Conservation (phyloP, 1,139 yeast species). For the Lodderomyces theae region DNA sequence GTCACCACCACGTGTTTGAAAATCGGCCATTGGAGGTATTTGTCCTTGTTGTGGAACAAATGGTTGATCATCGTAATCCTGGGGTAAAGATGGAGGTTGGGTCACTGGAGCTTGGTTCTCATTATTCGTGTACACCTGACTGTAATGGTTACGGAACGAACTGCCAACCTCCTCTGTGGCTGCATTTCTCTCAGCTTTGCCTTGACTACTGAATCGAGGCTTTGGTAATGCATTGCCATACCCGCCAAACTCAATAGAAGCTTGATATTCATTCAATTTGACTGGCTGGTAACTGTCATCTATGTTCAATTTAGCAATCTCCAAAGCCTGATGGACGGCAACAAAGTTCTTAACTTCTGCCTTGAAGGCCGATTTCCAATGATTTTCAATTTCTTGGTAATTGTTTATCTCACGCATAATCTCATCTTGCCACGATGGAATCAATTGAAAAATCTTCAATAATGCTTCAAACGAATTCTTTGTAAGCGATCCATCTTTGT, state of each 20-base stretch:
- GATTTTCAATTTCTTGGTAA: constrained; percentile 29
- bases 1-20: neutral
- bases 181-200: neutral
- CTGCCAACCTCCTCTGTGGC: constrained; percentile 4
- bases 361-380: constrained; percentile 35
- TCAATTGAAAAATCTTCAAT: constrained; percentile 23
- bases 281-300: constrained; percentile 34
- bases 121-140: constrained; percentile 26
- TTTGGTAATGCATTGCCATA: constrained; percentile 35
- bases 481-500: constrained; percentile 33
- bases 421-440: constrained; percentile 38
- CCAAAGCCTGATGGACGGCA: constrained; percentile 30
- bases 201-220: constrained; percentile 12
- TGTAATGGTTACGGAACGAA: constrained; percentile 22
- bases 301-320: constrained; percentile 25
- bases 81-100: neutral
- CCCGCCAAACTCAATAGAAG: constrained; percentile 45
- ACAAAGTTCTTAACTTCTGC: constrained; percentile 34
- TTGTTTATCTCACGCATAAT: constrained; percentile 30
- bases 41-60: neutral
- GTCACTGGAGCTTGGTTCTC: constrained; percentile 5
- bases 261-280: constrained; percentile 36
- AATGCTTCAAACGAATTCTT: constrained; percentile 28
- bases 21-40: neutral
- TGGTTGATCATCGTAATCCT: constrained; percentile 6